Base-by-base conservation (phyloP, 139 green algal genomes). In the Chlamydomonas eustigma region DNA sequence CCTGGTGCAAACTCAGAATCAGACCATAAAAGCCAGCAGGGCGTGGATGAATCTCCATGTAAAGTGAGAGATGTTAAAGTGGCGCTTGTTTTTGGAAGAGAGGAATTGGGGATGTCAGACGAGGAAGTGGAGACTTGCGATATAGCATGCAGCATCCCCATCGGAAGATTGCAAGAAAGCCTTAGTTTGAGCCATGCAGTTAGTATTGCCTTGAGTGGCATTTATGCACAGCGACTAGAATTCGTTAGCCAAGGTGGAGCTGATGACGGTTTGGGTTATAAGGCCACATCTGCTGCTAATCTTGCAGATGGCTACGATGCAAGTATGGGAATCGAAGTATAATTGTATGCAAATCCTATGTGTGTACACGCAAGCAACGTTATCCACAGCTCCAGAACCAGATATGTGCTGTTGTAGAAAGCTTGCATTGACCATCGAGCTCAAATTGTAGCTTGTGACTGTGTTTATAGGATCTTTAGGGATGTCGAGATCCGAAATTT, bases 71-170 rank as follows among this genome's bases (percentile, higher is more conserved):
- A 32, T 2, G 37, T 33, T 67, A 35, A 50, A 51, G 1, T 93
- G 18, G 87, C 80, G 8, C 78, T 93, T 22, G 83, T 93, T 63
- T 92, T 73, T 78, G 88, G 88, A 0, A 70, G 88, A 4, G 88
- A 93, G 68, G 88, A 92, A 67, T 73, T 82, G 68, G 88, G 88
- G 0, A 66, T 93, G 39, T 67, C 65, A 12, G 81, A 88, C n/a
- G 83, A 81, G 24, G 88, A 93, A 68, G 76, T 93, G 28, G 83
- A 76, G 1, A 51, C 71, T 30, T 92, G 88, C 69, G 81, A 88
- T 39, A 58, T 83, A 28, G 78, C 70, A 0, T 90, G 86, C 50
- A 76, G 70, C 64, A 88, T 93, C 6, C 82, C 85, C 32, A 93
- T 89, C 36, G 87, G 87, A 3, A 37, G 85, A 1, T 74, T 76